A percentile compares a stretch with the other conserved stretches of the same genome.
phyloP scores from a whole-genome alignment of 75 land plant species.

The Selaginella moellendorffii region DNA sequence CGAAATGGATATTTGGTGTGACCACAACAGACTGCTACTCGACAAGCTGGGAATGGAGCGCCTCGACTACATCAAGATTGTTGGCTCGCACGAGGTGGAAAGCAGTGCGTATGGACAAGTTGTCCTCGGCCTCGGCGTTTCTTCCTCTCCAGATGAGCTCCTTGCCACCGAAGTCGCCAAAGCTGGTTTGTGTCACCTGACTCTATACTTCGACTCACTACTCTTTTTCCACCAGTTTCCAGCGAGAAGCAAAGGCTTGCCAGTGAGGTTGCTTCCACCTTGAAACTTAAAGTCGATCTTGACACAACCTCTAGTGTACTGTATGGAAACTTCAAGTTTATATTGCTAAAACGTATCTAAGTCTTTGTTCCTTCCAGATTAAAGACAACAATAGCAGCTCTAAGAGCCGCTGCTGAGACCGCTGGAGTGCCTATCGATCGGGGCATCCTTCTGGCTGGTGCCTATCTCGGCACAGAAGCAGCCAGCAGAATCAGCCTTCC shows the following conservation, averaged over 20 bases:
- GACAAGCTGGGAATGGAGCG: conserved; percentile 56
- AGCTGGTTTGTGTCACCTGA: conserved; percentile 42
- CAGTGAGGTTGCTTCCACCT: conserved; percentile 60
- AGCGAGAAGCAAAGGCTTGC: conserved; percentile 83
- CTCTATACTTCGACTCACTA: not conserved
- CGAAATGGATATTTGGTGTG: not conserved
- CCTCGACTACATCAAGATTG: conserved; percentile 34
- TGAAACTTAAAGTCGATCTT: conserved; percentile 61
- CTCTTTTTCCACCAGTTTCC: conserved; percentile 34
- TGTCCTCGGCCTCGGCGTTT: conserved; percentile 40
- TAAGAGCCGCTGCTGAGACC: conserved; percentile 73
- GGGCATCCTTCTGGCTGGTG: conserved; percentile 75
- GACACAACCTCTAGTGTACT: conserved; percentile 43
- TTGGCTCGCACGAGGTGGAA: conserved; percentile 66
- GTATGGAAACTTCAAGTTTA: conserved; percentile 12
- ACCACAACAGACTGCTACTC: conserved; percentile 38
- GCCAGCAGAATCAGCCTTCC: conserved; percentile 86
- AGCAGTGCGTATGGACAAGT: conserved; percentile 68
- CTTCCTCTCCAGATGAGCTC: conserved; percentile 51
- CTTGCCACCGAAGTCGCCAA: conserved; percentile 48
- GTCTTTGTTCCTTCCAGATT: conserved; percentile 23
- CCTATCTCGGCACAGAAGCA: conserved; percentile 42
- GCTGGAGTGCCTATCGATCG: conserved; percentile 43
- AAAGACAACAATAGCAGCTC: conserved; percentile 40
- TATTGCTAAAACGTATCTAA: not conserved